Evolutionary conservation across 2,329 filamentous ascomycete species (phyloP).

Genomic region (Aspergillus caelatus): DNA sequence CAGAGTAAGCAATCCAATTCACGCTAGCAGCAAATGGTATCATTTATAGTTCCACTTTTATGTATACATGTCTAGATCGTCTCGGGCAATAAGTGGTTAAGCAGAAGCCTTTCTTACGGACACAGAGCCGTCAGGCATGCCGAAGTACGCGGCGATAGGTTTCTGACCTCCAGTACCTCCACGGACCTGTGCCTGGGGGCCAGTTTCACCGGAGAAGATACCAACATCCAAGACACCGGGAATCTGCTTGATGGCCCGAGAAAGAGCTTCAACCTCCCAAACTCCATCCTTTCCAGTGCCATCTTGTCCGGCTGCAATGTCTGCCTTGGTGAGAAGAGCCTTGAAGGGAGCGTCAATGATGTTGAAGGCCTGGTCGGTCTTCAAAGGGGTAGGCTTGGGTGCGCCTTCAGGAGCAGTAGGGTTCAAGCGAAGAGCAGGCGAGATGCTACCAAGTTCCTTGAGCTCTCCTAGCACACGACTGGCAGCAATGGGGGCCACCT

Average conservation of each 20-base stretch:
- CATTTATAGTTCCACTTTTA: conserved; percentile 14
- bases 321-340: conserved; percentile 67
- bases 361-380: conserved; percentile 84
- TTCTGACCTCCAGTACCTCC: conserved; percentile 76
- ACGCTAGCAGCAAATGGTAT: conserved; percentile 24
- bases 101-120: conserved; percentile 53
- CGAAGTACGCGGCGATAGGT: conserved; percentile 93
- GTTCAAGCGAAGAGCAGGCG: conserved; percentile 72
- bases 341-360: conserved; percentile 91
- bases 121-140: conserved; percentile 76
- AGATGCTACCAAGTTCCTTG: conserved; percentile 69
- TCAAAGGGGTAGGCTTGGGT: conserved; percentile 79
- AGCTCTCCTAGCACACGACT: conserved; percentile 76
- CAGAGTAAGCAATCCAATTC: conserved; percentile 7
- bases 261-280: conserved; percentile 80
- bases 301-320: conserved; percentile 52
- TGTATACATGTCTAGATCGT: conserved; percentile 3
- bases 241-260: conserved; percentile 74
- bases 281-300: conserved; percentile 64
- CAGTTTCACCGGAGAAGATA: conserved; percentile 82
- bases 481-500: conserved; percentile 84
- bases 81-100: conserved; percentile 11
- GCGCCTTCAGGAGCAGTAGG: conserved; percentile 46
- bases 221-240: conserved; percentile 90
- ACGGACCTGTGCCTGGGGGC: conserved; percentile 65